Percentiles rank a stretch among this genome's conserved stretches.
Conservation (phyloP, 768 basidiomycete species). For the Krasilnikovozyma curviuscula region DNA sequence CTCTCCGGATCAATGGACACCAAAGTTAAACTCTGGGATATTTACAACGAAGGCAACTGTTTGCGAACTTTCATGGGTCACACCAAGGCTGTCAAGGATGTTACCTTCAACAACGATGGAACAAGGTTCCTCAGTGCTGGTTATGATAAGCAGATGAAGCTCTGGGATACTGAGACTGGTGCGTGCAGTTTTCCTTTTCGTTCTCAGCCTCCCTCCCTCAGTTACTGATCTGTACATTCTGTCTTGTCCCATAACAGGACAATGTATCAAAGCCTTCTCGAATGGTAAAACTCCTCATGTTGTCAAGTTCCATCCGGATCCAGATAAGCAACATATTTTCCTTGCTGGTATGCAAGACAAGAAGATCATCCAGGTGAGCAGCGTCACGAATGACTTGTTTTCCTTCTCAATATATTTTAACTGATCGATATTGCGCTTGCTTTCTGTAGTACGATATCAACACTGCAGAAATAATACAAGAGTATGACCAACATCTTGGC, state of each 20-base stretch:
- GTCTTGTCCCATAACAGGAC: constrained; percentile 28
- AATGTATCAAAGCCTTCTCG: constrained; percentile 87
- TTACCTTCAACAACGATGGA: constrained; percentile 88
- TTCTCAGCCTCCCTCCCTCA: background rate
- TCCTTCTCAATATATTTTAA: background rate
- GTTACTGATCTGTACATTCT: background rate
- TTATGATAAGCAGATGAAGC: constrained; percentile 93
- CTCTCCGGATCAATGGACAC: constrained; percentile 96
- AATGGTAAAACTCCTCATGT: constrained; percentile 97
- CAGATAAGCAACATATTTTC: constrained; percentile 89
- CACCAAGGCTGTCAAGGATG: constrained; percentile 85
- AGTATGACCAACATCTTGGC: constrained; percentile 95
- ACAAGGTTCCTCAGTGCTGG: constrained; percentile 72
- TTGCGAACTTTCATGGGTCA: constrained; percentile 94
- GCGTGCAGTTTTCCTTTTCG: background rate
- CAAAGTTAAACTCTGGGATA: constrained; percentile 98
- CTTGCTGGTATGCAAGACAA: constrained; percentile 98
- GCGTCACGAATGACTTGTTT: background rate
- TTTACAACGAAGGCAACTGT: constrained; percentile 92
- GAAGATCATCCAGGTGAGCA: constrained; percentile 82
- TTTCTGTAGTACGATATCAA: constrained; percentile 69
- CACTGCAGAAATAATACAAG: constrained; percentile 86
- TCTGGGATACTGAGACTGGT: constrained; percentile 97
- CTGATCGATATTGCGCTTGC: background rate
- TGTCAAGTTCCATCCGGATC: constrained; percentile 83